Base-by-base conservation (phyloP, 2,329 filamentous ascomycete species). In the Xylariaceae sp. region DNA sequence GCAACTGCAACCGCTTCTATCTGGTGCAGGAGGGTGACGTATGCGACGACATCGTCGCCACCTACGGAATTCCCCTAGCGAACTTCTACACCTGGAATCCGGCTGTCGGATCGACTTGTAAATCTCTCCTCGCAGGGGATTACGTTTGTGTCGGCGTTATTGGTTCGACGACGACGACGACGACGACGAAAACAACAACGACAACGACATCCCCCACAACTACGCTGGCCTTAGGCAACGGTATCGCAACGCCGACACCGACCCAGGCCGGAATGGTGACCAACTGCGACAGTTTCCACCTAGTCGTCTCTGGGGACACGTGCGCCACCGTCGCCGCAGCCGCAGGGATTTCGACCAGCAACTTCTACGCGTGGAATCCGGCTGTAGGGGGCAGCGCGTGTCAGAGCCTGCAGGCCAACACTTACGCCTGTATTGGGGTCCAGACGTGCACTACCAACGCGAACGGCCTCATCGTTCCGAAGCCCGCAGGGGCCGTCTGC, bases 1-100 rank as follows among this genome's bases (percentile, higher is more conserved):
- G 38, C 34, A 50, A 55, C 47, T 58, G 52, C 28, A 45, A 58
- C 44, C 42, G 45, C 16, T 57, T 55, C 40, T 45, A 53, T 36
- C 31, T 46, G 40, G 52, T 57, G 12, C 34, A 28, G 6, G 6
- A 14, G 12, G 53, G 50, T 16, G 54, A 56, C 38, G 54, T 9
- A 19, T 54, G 47, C 28, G 40, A 16, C 28, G 39, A 4, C 31
- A 47, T 51, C 14, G 49, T 16, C 31, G 18, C 39, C n/a, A 38
- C 13, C 1, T 40, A 46, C n/a, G 43, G 44, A 31, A 51, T 51
- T 19, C 42, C 49, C 2, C n/a, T 51, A 13, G 5, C 6, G 7
- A 34, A 51, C 31, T 38, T 51, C 31, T 47, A 47, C 11, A 14
- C 49, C 4, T 51, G 49, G 49, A 51, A 51, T 12, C 49, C 49